A percentile compares a stretch with the other conserved stretches of the same genome.
Evolutionary conservation across 768 basidiomycete genomes (phyloP).

Genomic region (Russula compacta): DNA sequence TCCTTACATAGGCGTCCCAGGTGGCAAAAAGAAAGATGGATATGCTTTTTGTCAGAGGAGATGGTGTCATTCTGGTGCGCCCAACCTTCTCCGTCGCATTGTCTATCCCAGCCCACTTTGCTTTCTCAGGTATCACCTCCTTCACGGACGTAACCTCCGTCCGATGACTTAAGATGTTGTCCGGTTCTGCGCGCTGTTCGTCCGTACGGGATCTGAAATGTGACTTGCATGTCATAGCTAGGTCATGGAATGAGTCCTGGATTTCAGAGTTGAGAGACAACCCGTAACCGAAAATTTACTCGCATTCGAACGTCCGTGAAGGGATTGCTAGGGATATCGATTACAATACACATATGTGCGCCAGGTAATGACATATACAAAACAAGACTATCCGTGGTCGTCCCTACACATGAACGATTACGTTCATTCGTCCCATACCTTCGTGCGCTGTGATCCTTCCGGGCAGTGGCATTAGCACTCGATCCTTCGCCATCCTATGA

Average conservation of each 20-base stretch:
- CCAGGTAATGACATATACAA: constrained; percentile 10
- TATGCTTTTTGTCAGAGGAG: constrained; percentile 96
- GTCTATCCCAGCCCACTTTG: constrained; percentile 11
- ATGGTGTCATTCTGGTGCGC: constrained; percentile 86
- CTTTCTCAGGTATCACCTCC: constrained; percentile 65
- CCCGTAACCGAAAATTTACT: background rate
- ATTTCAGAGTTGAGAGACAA: background rate
- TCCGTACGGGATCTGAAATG: background rate
- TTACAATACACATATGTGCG: constrained; percentile 6
- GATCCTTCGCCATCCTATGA: constrained; percentile 21
- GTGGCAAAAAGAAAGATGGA: constrained; percentile 90
- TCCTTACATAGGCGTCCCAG: constrained; percentile 31
- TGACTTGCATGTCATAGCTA: background rate
- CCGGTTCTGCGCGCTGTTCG: background rate
- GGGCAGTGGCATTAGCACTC: background rate
- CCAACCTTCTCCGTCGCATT: background rate
- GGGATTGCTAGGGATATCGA: constrained; percentile 8
- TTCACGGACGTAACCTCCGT: constrained; percentile 47
- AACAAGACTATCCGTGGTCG: background rate
- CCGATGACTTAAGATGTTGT: background rate
- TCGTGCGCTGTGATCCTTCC: constrained; percentile 10
- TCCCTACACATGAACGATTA: background rate
- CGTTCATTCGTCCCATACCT: constrained; percentile 11
- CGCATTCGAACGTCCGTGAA: background rate
- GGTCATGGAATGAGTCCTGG: background rate